Evolutionary conservation across 2,329 filamentous ascomycete species (phyloP), one percentile per base, ranked within the genome.

Genomic region (Aureobasidium sp.): DNA sequence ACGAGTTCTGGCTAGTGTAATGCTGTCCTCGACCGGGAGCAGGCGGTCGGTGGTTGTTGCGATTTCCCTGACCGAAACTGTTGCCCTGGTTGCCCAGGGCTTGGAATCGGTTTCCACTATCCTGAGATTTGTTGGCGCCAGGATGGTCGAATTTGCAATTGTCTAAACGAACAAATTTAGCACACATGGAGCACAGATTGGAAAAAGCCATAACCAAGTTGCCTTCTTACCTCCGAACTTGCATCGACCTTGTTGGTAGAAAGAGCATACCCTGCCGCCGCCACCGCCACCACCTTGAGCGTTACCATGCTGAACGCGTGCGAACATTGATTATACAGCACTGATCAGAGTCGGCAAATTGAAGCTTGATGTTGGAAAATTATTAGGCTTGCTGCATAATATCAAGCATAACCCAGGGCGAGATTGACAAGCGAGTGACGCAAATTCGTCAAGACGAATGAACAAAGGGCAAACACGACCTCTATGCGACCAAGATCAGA

Each of bases 241-340:
- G 77, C 87, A 91, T 65, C 78, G 79, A 47, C 86, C 86, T 71
- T 86, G 80, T 71, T 82, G 81, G 69, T 80, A 90, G 72, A 83
- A 90, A 66, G 74, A 81, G 77, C 87, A 90, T 62, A 87, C 70
- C 34, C 63, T 63, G 43, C 59, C 32, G 32, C 32, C 55, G 26
- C 65, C 59, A 7, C 63, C 61, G 43, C 61, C 63, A 13, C 53
- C 53, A 20, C 52, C 52, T 20, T 24, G 37, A 51, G 29, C 47
- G 12, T 51, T 51, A 13, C 53, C 51, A 9, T 61, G 39, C 29
- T 55, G 51, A 13, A 44, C 62, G 29, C 64, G 44, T 27, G 41
- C 47, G 29, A 55, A 65, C 62, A 65, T 65, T 20, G 43, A 29
- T 32, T 36, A 39, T 57, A 24, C 5, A 29, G 37, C 6, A 34